Conservation (phyloP, 768 basidiomycete genomes). For the Astraeus odoratus region DNA sequence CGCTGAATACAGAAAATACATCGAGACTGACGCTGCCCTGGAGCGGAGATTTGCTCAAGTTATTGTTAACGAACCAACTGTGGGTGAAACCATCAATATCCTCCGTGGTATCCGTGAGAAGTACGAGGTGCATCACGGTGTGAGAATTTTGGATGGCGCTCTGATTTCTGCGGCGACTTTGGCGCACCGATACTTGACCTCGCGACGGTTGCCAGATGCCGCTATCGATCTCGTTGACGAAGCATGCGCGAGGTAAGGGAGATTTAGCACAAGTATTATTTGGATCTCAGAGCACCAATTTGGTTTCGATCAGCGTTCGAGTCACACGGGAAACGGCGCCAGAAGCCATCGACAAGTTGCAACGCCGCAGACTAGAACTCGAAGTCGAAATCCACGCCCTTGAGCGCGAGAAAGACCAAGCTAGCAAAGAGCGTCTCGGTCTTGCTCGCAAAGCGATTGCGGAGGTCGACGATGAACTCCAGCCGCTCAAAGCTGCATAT, state of each 20-base stretch:
- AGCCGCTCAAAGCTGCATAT: conserved; percentile 77
- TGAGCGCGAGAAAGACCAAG: conserved; percentile 84
- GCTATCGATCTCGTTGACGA: conserved; percentile 93
- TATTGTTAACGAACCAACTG: conserved; percentile 83
- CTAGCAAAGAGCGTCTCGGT: conserved; percentile 77
- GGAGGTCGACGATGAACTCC: conserved; percentile 78
- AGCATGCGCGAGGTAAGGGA: conserved; percentile 80
- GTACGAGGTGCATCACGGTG: conserved; percentile 89
- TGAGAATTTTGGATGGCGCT: conserved; percentile 81
- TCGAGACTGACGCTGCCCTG: conserved; percentile 87
- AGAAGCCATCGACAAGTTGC: conserved; percentile 87
- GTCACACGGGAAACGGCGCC: conserved; percentile 93
- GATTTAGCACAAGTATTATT: background rate
- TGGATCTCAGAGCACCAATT: conserved; percentile 1
- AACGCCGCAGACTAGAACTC: conserved; percentile 82
- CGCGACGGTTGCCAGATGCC: conserved; percentile 70
- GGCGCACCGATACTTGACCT: conserved; percentile 89
- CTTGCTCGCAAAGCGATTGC: conserved; percentile 71
- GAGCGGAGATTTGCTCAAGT: conserved; percentile 94
- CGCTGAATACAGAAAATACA: conserved; percentile 86
- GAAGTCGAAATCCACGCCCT: conserved; percentile 94
- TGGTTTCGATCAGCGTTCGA: conserved; percentile 51
- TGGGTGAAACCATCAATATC: conserved; percentile 87
- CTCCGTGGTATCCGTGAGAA: conserved; percentile 91
- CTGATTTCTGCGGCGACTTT: conserved; percentile 86